Evolutionary conservation across 148 eudicot genomes (phyloP).

Genomic region (Suaeda aralocaspica): DNA sequence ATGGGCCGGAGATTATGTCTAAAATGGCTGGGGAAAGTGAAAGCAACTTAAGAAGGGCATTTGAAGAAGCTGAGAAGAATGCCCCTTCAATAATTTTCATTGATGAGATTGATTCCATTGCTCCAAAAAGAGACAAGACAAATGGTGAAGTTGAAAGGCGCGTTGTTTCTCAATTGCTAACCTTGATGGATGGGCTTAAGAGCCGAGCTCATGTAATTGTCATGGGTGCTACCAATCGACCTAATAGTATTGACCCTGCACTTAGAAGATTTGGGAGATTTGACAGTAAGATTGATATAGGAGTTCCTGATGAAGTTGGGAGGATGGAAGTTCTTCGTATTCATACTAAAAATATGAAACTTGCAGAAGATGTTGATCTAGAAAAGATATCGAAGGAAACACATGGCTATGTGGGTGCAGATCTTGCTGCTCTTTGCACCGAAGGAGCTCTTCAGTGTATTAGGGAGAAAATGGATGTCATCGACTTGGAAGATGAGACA

Average conservation of each 20-base stretch:
- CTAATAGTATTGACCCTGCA: conserved; percentile 45
- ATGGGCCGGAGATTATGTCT: too few species aligned
- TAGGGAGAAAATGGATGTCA: too few species aligned
- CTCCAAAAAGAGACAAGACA: conserved; percentile 47
- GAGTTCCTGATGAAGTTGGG: conserved; percentile 47
- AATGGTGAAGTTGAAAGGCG: conserved; percentile 46
- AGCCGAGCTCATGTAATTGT: conserved; percentile 43
- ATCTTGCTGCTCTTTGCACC: conserved; percentile 42
- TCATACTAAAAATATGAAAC: conserved; percentile 49
- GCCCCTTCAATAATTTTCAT: conserved; percentile 29
- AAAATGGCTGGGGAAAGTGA: conserved; percentile 50
- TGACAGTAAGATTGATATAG: conserved; percentile 40
- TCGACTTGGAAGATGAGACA: conserved; percentile 41
- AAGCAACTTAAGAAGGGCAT: conserved; percentile 46
- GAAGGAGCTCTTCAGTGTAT: conserved; percentile 48
- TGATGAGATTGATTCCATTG: conserved; percentile 46
- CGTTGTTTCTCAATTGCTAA: conserved; percentile 29
- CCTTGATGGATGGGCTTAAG: conserved; percentile 46
- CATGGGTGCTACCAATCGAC: conserved; percentile 44
- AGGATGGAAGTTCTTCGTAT: conserved; percentile 46
- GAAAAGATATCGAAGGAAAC: conserved; percentile 40
- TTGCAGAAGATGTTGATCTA: conserved; percentile 35
- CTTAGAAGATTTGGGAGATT: conserved; percentile 43
- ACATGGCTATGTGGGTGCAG: conserved; percentile 45
- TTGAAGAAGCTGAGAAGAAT: conserved; percentile 47